phyloP scores from a whole-genome alignment of 2,329 filamentous ascomycete genomes.

The Calonectria henricotiae region DNA sequence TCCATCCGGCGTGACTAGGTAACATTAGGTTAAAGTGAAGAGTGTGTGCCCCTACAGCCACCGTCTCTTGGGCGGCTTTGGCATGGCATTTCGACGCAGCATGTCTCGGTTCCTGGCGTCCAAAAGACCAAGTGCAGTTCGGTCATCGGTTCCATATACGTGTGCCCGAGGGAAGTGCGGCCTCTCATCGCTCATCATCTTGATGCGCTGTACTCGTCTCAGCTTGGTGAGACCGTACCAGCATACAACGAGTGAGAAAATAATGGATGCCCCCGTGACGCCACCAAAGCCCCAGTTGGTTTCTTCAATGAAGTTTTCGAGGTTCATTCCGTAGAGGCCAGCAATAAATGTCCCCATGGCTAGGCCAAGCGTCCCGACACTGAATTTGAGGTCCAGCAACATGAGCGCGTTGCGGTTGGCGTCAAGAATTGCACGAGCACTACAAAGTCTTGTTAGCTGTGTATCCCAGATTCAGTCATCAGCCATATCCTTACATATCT shows the following conservation, averaged over 20 bases:
- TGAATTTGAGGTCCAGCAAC: conserved; percentile 97
- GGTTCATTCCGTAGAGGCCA: conserved; percentile 99
- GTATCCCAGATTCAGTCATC: neutral
- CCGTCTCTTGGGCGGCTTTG: conserved; percentile 63
- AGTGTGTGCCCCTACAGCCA: conserved; percentile 45
- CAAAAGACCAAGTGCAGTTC: conserved; percentile 66
- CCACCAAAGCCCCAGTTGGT: conserved; percentile 87
- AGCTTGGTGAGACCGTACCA: conserved; percentile 88
- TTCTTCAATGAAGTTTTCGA: conserved; percentile 99
- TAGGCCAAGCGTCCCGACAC: conserved; percentile 93
- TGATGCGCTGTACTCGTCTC: conserved; percentile 87
- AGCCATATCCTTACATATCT: conserved; percentile 81
- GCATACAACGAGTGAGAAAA: conserved; percentile 84
- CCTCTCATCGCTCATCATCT: conserved; percentile 77
- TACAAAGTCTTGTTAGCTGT: conserved; percentile 59
- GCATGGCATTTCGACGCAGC: conserved; percentile 68
- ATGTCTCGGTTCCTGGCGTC: conserved; percentile 72
- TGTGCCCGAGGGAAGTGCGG: conserved; percentile 59
- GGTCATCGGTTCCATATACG: conserved; percentile 58
- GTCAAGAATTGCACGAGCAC: conserved; percentile 96
- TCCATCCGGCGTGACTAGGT: conserved; percentile 27
- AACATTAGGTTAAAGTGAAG: neutral
- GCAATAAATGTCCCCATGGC: conserved; percentile 96
- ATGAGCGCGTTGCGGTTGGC: conserved; percentile 98
- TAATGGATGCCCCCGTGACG: conserved; percentile 80